Conservation (phyloP, 2,329 filamentous ascomycete genomes). For the Fusarium floridanum region DNA sequence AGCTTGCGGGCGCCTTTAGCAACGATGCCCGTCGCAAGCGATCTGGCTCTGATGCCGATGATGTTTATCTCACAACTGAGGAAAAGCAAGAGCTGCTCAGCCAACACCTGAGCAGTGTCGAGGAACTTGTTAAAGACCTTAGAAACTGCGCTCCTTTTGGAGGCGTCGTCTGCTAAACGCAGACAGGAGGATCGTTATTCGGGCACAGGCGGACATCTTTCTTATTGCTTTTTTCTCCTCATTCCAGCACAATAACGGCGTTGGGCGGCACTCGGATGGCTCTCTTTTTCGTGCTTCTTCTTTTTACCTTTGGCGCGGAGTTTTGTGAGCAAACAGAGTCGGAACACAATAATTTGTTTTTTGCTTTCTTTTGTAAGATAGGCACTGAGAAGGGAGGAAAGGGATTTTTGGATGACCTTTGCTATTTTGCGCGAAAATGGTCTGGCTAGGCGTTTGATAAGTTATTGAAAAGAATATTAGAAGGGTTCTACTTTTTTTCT, state of each 20-base stretch:
- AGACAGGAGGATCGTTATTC: not conserved
- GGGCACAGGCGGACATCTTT: not conserved
- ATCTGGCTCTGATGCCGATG: slow-evolving; percentile 51
- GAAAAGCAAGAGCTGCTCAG: slow-evolving; percentile 87
- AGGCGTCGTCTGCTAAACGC: slow-evolving; percentile 63
- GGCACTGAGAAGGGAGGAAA: slow-evolving; percentile 12
- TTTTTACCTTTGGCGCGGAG: slow-evolving; percentile 39
- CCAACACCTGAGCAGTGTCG: slow-evolving; percentile 83
- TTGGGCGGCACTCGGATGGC: slow-evolving; percentile 32
- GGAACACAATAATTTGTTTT: slow-evolving; percentile 33
- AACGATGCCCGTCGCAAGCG: slow-evolving; percentile 50
- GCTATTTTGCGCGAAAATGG: slow-evolving; percentile 37
- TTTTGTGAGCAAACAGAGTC: slow-evolving; percentile 39
- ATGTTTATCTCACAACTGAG: slow-evolving; percentile 69
- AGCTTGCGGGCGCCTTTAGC: slow-evolving; percentile 70
- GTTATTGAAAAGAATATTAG: slow-evolving; percentile 40
- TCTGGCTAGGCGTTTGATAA: slow-evolving; percentile 47
- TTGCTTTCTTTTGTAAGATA: slow-evolving; percentile 36
- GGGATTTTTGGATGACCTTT: slow-evolving; percentile 42
- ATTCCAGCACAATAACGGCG: slow-evolving; percentile 22
- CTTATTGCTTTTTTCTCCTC: slow-evolving; percentile 7
- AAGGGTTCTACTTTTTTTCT: slow-evolving; percentile 19
- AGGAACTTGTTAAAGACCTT: slow-evolving; percentile 87
- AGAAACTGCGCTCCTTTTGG: slow-evolving; percentile 83
- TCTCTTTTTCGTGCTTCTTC: slow-evolving; percentile 30